These are phyloP conservation scores for Grosmannia serpens DNA, from an alignment of 2,329 filamentous ascomycete species.

Conservation along the genomic window DNA sequence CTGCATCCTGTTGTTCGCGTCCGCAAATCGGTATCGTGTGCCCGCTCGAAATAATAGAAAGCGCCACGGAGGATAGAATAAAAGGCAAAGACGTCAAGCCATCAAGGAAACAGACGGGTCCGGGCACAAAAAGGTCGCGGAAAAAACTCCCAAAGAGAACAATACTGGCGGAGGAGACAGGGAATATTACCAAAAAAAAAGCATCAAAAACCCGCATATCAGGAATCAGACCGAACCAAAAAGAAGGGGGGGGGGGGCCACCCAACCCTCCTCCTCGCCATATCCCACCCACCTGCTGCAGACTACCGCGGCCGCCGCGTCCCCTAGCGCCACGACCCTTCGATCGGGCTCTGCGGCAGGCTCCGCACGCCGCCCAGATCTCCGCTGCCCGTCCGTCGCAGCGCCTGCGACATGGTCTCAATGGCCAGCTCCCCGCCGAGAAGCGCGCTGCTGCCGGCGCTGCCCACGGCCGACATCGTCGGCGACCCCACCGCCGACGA, in stretches of 20 bases:
- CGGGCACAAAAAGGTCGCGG: background rate
- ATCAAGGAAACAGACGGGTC: background rate
- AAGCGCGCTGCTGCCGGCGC: conserved; percentile 1
- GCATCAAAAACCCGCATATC: background rate
- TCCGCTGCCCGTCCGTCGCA: conserved; percentile 73
- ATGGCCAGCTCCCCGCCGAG: conserved; percentile 63
- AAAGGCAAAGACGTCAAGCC: background rate
- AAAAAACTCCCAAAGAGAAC: background rate
- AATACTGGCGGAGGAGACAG: background rate
- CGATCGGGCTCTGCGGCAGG: conserved; percentile 46
- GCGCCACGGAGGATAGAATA: background rate
- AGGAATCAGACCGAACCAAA: background rate
- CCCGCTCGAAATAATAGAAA: background rate
- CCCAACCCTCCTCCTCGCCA: background rate
- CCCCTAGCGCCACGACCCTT: conserved; percentile 20
- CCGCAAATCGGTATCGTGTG: background rate
- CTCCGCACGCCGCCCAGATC: conserved; percentile 54
- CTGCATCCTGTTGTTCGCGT: background rate
- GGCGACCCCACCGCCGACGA: conserved; percentile 45
- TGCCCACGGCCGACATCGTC: conserved; percentile 15
- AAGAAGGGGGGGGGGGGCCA: background rate
- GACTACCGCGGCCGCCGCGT: background rate
- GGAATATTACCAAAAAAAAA: background rate
- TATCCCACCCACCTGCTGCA: background rate
- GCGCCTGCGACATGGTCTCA: conserved; percentile 86